Conservation (phyloP, 2,329 filamentous ascomycete species). For the Colletotrichum falcatum region DNA sequence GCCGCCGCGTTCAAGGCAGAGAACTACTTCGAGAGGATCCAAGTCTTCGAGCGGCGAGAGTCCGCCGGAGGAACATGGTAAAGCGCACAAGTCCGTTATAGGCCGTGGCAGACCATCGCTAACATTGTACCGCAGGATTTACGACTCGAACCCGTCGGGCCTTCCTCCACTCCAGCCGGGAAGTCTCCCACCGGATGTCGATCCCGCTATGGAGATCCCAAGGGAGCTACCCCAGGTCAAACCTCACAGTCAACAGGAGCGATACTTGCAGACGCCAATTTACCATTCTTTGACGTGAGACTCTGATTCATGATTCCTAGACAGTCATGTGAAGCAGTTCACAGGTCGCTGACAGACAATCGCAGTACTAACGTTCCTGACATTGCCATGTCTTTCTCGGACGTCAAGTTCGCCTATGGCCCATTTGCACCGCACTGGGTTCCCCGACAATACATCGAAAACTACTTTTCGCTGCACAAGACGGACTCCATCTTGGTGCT, state of each 20-base stretch:
- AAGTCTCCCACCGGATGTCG: constrained; percentile 56
- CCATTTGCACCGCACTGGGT: constrained; percentile 68
- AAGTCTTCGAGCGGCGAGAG: constrained; percentile 57
- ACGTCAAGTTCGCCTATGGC: constrained; percentile 64
- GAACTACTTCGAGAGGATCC: constrained; percentile 56
- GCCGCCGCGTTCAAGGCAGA: constrained; percentile 60
- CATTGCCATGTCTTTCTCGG: constrained; percentile 68
- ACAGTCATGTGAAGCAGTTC: neutral
- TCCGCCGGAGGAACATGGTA: constrained; percentile 61
- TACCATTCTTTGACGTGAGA: constrained; percentile 64
- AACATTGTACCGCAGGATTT: constrained; percentile 56
- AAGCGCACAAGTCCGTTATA: neutral
- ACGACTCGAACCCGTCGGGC: constrained; percentile 57
- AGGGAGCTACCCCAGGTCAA: constrained; percentile 53
- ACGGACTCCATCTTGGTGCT: constrained; percentile 60
- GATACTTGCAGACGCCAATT: constrained; percentile 62
- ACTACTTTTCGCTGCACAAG: constrained; percentile 64
- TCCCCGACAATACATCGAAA: constrained; percentile 66
- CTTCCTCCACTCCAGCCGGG: constrained; percentile 55
- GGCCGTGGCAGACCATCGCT: neutral
- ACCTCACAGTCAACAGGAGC: constrained; percentile 56
- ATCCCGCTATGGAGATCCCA: constrained; percentile 60
- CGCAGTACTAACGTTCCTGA: constrained; percentile 66
- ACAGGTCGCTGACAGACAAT: neutral
- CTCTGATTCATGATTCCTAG: neutral